Evolutionary conservation across 2,329 filamentous ascomycete genomes (phyloP).

Genomic region (Beauveria sp.): DNA sequence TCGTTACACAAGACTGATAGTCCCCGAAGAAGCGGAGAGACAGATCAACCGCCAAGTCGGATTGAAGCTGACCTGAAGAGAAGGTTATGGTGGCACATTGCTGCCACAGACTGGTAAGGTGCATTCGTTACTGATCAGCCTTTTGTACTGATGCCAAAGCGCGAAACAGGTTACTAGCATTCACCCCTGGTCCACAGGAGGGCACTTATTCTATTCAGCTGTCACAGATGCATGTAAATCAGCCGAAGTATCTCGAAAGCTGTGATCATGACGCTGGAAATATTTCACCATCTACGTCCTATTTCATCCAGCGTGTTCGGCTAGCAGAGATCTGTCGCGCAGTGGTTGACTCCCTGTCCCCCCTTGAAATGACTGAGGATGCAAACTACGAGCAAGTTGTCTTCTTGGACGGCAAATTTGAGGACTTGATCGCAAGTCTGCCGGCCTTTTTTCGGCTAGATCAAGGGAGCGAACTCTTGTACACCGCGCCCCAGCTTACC

Average conservation of each 20-base stretch:
- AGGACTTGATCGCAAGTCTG: not conserved
- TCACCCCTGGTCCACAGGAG: not conserved
- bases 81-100: slow-evolving; percentile 3
- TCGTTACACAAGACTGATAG: not conserved
- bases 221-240: not conserved
- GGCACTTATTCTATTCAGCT: slow-evolving; percentile 2
- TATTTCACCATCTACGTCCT: not conserved
- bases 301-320: slow-evolving; percentile 9
- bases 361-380: not conserved
- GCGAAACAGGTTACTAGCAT: not conserved
- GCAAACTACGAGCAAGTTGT: slow-evolving; percentile 8
- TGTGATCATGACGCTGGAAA: not conserved
- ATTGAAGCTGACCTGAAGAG: not conserved
- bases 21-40: not conserved
- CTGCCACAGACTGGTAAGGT: not conserved
- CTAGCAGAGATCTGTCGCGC: slow-evolving; percentile 13
- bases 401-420: slow-evolving; percentile 11
- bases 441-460: slow-evolving; percentile 11
- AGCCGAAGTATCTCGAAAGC: not conserved
- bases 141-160: not conserved
- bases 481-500: slow-evolving; percentile 4
- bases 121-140: not conserved
- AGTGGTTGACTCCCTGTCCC: slow-evolving; percentile 10
- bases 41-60: not conserved
- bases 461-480: not conserved